Conservation (phyloP, 805 yeast species). For the Clavispora vitiphila region DNA sequence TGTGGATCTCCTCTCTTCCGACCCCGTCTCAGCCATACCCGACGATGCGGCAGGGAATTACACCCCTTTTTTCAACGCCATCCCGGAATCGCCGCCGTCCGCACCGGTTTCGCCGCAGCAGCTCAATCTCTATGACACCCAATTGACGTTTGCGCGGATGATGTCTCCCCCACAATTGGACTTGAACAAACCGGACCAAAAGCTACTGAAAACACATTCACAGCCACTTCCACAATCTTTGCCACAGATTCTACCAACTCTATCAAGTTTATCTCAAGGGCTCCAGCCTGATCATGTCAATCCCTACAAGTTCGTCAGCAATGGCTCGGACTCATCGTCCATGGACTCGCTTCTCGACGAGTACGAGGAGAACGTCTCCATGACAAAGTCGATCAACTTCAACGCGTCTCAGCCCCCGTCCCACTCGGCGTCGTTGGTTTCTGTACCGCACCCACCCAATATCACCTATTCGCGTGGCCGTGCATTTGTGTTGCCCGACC, state of each 20-base stretch:
- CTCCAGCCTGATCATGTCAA: background rate
- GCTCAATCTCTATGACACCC: background rate
- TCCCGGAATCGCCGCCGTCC: constrained; percentile 43
- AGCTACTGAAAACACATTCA: background rate
- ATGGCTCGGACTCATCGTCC: constrained; percentile 15
- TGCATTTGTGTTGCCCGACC: background rate
- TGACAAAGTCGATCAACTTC: constrained; percentile 20
- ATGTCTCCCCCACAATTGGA: background rate
- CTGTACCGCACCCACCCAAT: constrained; percentile 10
- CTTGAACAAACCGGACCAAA: background rate
- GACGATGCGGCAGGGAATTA: background rate
- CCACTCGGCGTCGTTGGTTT: constrained; percentile 20
- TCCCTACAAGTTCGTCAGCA: background rate
- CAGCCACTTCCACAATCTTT: background rate
- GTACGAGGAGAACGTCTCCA: constrained; percentile 39
- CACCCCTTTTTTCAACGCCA: constrained; percentile 19
- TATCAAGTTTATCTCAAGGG: too few species aligned
- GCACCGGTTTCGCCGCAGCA: constrained; percentile 36
- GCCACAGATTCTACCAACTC: too few species aligned
- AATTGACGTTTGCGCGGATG: background rate
- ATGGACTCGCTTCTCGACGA: constrained; percentile 41
- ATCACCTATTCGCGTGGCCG: constrained; percentile 6
- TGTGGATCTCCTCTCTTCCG: background rate
- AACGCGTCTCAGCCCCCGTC: constrained; percentile 24
- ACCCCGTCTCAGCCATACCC: background rate